Evolutionary conservation across 768 basidiomycete genomes (phyloP).

Genomic region (Lentinula sp.): DNA sequence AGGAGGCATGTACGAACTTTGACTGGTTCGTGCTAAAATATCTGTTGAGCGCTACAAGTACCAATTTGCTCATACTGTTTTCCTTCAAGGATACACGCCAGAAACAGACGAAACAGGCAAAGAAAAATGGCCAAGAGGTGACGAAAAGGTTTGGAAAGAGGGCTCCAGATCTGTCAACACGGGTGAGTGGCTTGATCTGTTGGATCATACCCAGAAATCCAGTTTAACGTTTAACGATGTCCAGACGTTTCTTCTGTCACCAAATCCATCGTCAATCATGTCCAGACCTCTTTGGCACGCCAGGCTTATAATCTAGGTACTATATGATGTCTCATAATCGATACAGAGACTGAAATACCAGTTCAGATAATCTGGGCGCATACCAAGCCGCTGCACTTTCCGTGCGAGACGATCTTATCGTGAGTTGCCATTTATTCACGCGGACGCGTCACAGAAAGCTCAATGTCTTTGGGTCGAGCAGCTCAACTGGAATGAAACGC

Average conservation of each 20-base stretch:
- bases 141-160: conserved; percentile 69
- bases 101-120: conserved; percentile 72
- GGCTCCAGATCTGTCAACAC: conserved; percentile 51
- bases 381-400: conserved; percentile 91
- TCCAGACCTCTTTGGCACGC: conserved; percentile 85
- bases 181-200: conserved; percentile 28
- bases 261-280: conserved; percentile 73
- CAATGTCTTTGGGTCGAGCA: conserved; percentile 16
- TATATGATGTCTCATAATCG: conserved; percentile 4
- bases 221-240: not conserved
- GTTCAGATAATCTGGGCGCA: conserved; percentile 69
- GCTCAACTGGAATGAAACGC: conserved; percentile 86
- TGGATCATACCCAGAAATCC: not conserved
- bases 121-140: conserved; percentile 82
- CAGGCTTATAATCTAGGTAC: conserved; percentile 83
- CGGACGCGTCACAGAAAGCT: not conserved
- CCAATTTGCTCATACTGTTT: not conserved
- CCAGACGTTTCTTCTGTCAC: conserved; percentile 59
- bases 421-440: conserved; percentile 23
- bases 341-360: not conserved
- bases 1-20: conserved; percentile 66
- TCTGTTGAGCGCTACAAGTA: not conserved
- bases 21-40: conserved; percentile 37
- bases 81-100: conserved; percentile 60
- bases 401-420: conserved; percentile 82